Conservation (phyloP, 2,329 filamentous ascomycete species). For the Rosellinia necatrix region DNA sequence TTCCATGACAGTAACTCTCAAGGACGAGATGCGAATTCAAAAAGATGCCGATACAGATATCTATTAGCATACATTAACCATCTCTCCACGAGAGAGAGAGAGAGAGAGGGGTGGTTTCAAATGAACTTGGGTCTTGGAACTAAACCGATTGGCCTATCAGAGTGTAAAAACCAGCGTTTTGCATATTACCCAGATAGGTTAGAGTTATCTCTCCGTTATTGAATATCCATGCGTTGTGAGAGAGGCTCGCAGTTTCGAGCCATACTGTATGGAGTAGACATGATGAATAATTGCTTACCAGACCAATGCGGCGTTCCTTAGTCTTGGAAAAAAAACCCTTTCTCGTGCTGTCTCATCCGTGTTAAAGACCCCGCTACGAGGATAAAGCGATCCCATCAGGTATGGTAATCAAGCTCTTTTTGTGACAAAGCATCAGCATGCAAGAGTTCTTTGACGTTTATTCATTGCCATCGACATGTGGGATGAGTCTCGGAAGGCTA, state of each 20-base stretch:
- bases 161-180: too few species aligned
- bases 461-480: too few species aligned
- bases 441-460: too few species aligned
- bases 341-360: neutral
- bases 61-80: too few species aligned
- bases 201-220: too few species aligned
- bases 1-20: neutral
- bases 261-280: too few species aligned
- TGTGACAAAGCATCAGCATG: constrained; percentile 26
- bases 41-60: too few species aligned
- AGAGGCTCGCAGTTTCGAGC: too few species aligned
- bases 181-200: neutral
- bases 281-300: constrained; percentile 23
- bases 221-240: too few species aligned
- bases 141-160: constrained; percentile 19
- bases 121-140: neutral
- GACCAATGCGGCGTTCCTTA: neutral
- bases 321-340: neutral
- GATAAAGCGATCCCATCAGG: neutral
- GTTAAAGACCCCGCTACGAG: neutral
- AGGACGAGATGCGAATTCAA: too few species aligned
- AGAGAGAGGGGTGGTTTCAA: too few species aligned
- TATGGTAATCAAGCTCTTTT: constrained; percentile 12
- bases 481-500: neutral
- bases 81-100: too few species aligned